phyloP scores from a whole-genome alignment of 495 filamentous ascomycete species.

The Penicillium arizonense region DNA sequence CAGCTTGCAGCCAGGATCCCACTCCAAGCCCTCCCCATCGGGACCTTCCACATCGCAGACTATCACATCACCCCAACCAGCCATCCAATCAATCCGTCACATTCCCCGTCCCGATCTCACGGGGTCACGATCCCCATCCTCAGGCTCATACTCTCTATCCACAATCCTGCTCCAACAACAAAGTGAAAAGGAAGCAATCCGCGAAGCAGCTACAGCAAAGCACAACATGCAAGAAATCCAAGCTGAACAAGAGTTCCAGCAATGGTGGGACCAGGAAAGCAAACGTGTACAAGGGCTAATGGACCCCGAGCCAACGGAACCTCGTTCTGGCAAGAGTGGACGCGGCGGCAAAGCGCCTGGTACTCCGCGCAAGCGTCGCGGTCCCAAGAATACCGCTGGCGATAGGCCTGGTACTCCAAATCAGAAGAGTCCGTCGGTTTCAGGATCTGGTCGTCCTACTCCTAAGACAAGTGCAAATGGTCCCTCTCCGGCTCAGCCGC shows the following conservation, averaged over 20 bases:
- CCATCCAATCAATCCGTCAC: slow-evolving; percentile 51
- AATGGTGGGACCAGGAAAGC: slow-evolving; percentile 97
- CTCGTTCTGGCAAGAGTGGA: slow-evolving; percentile 27
- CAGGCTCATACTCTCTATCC: slow-evolving; percentile 69
- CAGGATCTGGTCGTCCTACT: background rate
- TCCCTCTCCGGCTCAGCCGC: slow-evolving; percentile 1
- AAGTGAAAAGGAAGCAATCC: slow-evolving; percentile 77
- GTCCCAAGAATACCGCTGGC: slow-evolving; percentile 18
- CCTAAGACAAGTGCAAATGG: slow-evolving; percentile 15
- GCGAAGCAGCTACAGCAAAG: slow-evolving; percentile 76
- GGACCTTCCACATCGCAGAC: slow-evolving; percentile 17
- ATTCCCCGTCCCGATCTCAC: slow-evolving; percentile 40
- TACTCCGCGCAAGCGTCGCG: slow-evolving; percentile 28
- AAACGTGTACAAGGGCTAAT: slow-evolving; percentile 62
- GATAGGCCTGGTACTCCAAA: slow-evolving; percentile 7
- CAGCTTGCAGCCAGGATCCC: slow-evolving; percentile 18
- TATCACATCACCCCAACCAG: slow-evolving; percentile 27
- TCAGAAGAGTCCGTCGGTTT: slow-evolving; percentile 1
- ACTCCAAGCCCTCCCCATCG: slow-evolving; percentile 22
- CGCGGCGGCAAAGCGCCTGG: slow-evolving; percentile 21
- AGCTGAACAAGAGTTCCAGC: slow-evolving; percentile 91
- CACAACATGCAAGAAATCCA: slow-evolving; percentile 91
- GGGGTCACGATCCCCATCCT: slow-evolving; percentile 43
- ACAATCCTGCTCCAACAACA: slow-evolving; percentile 88
- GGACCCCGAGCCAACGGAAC: slow-evolving; percentile 49